These are phyloP conservation scores for Fusarium duplospermum DNA, from an alignment of 2,329 filamentous ascomycete species.

Conservation along the genomic window DNA sequence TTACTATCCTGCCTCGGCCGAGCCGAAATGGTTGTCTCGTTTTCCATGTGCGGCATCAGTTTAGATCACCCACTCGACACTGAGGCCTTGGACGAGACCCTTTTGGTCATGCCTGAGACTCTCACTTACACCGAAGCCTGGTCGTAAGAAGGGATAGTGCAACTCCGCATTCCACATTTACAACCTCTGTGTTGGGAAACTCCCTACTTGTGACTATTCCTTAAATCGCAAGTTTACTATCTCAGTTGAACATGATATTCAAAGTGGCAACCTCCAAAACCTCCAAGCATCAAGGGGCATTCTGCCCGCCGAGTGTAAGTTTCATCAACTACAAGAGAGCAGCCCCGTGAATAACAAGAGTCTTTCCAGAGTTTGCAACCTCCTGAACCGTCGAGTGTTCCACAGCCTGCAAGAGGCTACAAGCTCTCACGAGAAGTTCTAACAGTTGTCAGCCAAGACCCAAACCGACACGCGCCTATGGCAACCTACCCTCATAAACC, in stretches of 20 bases:
- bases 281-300: too few relatives aligned
- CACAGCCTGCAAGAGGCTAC: conserved; percentile 70
- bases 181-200: not conserved
- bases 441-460: conserved; percentile 18
- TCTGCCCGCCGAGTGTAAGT: not conserved
- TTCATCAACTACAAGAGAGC: conserved; percentile 13
- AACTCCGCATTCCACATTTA: not conserved
- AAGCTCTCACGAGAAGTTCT: conserved; percentile 77
- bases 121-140: not conserved
- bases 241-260: too few relatives aligned
- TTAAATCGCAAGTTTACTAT: too few relatives aligned
- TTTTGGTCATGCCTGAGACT: not conserved
- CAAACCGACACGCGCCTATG: not conserved
- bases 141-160: not conserved
- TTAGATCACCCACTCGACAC: not conserved
- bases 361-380: conserved; percentile 70
- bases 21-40: conserved; percentile 1
- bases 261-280: too few relatives aligned
- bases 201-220: not conserved
- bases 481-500: conserved; percentile 74
- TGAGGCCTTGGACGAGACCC: not conserved
- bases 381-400: conserved; percentile 74
- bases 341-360: conserved; percentile 70
- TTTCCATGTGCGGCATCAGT: not conserved
- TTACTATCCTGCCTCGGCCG: not conserved